Base-by-base conservation (phyloP, 495 filamentous ascomycete species). In the Hamigera avellanea region DNA sequence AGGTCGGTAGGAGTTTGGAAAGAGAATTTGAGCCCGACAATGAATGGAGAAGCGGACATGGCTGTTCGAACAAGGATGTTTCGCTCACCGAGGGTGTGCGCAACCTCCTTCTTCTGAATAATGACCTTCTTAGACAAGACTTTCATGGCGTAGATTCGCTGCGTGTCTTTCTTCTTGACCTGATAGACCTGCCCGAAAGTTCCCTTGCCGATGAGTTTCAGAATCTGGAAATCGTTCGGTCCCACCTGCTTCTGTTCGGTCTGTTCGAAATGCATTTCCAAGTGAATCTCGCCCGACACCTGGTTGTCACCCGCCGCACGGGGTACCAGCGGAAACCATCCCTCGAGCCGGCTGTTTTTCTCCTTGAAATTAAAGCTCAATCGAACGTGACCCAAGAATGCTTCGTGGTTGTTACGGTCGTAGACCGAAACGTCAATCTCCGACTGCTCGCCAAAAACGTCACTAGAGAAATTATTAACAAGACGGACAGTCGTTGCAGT, bases 111-210 rank as follows among this genome's bases (percentile, higher is more conserved):
- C 73, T 98, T 98, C 61, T 98, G 91, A 12, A 98, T 91, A 38
- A 98, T 96, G 34, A 98, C 91, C 67, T 96, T 98, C 71, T 98
- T 98, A 8, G 89, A 95, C 14, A 98, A 66, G 2, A 96, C 88
- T 56, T 98, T 98, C 91, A 98, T 98, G 27, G 91, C 91, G 47
- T 96, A 98, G 39, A 98, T 94, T 14, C 93, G 78, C 45, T 78
- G 74, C 1, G 91, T 95, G 53, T 98, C 91, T 67, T 84, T 91
- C 70, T 98, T 96, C 45, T 86, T 83, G n/a, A 96, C 91, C 49
- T 96, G 91, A 48, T 95, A 99, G 2, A 99, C 91, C 58, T 99
- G 93, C n/a, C 91, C 91, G 57, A 99, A 99, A 0, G 93, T 99
- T 51, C 86, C 91, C 62, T 94, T 96, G 27, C 91, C 91, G 51